Evolutionary conservation across 495 filamentous ascomycete species (phyloP).

Genomic region (Neurospora tetrasperma): DNA sequence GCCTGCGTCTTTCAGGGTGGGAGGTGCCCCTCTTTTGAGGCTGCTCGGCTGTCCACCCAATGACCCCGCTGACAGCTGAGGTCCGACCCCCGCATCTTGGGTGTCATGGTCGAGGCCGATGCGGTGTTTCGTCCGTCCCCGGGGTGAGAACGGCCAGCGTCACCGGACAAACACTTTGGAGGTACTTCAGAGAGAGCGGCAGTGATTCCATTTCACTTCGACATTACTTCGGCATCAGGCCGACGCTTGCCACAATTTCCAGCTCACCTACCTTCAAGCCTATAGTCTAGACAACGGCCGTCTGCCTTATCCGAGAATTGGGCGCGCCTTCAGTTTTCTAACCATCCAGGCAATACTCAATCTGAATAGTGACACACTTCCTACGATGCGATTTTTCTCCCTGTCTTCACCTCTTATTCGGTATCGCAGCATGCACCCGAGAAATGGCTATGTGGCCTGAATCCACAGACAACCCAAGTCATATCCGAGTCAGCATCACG

Average conservation of each 20-base stretch:
- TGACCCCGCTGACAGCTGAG: slow-evolving; percentile 6
- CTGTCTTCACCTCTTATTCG: background rate
- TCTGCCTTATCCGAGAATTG: background rate
- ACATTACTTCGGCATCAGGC: too few relatives aligned
- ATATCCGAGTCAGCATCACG: background rate
- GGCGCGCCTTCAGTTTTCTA: background rate
- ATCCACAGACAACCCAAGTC: background rate
- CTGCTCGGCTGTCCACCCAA: background rate
- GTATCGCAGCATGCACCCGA: background rate
- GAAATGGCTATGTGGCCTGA: background rate
- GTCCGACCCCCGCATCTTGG: background rate
- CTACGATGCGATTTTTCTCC: background rate
- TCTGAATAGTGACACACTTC: background rate
- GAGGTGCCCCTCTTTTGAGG: slow-evolving; percentile 4
- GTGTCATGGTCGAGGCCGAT: background rate
- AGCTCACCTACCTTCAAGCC: background rate
- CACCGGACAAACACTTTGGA: too few relatives aligned
- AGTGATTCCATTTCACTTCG: too few relatives aligned
- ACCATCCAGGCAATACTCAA: too few relatives aligned
- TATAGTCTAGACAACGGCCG: background rate
- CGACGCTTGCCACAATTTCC: too few relatives aligned
- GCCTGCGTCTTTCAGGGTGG: slow-evolving; percentile 6
- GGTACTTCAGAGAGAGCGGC: too few relatives aligned
- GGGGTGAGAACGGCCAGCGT: too few relatives aligned
- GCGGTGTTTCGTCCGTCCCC: background rate